Conservation (phyloP, 805 yeast genomes). For the Starmerella davenportii region DNA sequence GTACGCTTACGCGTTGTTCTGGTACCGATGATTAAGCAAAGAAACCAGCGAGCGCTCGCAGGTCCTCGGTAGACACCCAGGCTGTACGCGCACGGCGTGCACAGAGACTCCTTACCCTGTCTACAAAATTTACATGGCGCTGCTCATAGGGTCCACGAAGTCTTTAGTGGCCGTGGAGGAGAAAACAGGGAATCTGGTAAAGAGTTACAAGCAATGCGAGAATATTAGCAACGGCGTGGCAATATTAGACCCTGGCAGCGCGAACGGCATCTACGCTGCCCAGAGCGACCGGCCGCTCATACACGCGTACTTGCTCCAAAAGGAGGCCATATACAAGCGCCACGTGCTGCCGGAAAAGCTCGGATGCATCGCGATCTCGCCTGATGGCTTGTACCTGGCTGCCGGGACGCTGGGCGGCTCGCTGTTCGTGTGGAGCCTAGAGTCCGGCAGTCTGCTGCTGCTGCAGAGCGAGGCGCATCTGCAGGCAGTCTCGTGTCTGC, state of each 20-base stretch:
- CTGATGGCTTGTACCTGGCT: slow-evolving; percentile 31
- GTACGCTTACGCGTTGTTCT: no score
- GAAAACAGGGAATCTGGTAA: slow-evolving; percentile 22
- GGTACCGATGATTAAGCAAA: no score
- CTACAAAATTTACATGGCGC: slow-evolving; percentile 10
- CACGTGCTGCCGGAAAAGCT: slow-evolving; percentile 73
- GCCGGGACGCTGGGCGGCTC: slow-evolving; percentile 66
- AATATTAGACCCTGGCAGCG: neutral
- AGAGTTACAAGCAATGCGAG: slow-evolving; percentile 14
- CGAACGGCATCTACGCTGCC: slow-evolving; percentile 31
- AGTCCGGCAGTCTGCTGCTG: slow-evolving; percentile 52
- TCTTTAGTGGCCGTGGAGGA: slow-evolving; percentile 12
- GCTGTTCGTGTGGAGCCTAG: slow-evolving; percentile 68
- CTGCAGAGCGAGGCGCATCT: slow-evolving; percentile 64
- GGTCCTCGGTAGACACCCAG: no score
- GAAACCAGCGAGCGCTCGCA: no score
- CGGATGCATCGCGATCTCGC: slow-evolving; percentile 34
- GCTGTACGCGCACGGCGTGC: no score
- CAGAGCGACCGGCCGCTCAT: slow-evolving; percentile 56
- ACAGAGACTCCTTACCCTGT: no score
- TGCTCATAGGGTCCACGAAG: slow-evolving; percentile 7
- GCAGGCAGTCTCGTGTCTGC: slow-evolving; percentile 47
- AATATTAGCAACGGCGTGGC: slow-evolving; percentile 2
- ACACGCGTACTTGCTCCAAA: slow-evolving; percentile 47
- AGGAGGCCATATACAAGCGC: slow-evolving; percentile 51